Percentiles rank a stretch among this genome's conserved stretches.
phyloP scores from a whole-genome alignment of 495 filamentous ascomycete species.

The Xanthoparmelia taractica region DNA sequence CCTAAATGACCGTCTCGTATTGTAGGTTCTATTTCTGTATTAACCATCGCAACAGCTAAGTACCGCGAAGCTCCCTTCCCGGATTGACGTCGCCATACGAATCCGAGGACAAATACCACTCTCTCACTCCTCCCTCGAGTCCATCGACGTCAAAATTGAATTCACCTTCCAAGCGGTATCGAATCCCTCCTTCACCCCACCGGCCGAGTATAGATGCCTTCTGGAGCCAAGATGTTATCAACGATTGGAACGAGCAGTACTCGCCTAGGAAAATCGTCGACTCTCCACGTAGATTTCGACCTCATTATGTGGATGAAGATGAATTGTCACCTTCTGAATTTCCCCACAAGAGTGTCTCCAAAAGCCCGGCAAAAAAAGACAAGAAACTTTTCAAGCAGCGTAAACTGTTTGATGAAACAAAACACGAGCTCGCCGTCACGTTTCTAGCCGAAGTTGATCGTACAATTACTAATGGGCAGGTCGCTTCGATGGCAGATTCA shows the following conservation, averaged over 20 bases:
- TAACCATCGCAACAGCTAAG: neutral
- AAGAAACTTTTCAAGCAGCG: slow-evolving; percentile 40
- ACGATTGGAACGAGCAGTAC: slow-evolving; percentile 77
- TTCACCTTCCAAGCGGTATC: slow-evolving; percentile 47
- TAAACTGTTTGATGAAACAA: slow-evolving; percentile 59
- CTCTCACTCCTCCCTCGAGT: slow-evolving; percentile 38
- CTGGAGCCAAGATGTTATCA: slow-evolving; percentile 67
- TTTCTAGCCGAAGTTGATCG: slow-evolving; percentile 73
- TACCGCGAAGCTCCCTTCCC: slow-evolving; percentile 19
- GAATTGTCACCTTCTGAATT: slow-evolving; percentile 21
- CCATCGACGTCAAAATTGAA: slow-evolving; percentile 38
- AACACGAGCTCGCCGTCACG: slow-evolving; percentile 54
- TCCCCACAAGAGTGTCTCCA: slow-evolving; percentile 22
- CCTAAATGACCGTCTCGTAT: slow-evolving; percentile 6
- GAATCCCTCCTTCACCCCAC: slow-evolving; percentile 50
- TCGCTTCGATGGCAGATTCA: slow-evolving; percentile 48
- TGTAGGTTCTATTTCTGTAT: slow-evolving; percentile 10
- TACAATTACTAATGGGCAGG: slow-evolving; percentile 52
- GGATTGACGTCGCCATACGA: slow-evolving; percentile 18
- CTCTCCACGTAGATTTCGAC: slow-evolving; percentile 25
- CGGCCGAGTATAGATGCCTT: slow-evolving; percentile 68
- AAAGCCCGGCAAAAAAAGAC: slow-evolving; percentile 38
- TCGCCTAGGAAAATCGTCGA: slow-evolving; percentile 53
- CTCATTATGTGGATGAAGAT: slow-evolving; percentile 33
- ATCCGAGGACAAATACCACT: neutral